Evolutionary conservation across 495 filamentous ascomycete species (phyloP).

Genomic region (Penicillium psychrofluorescens): DNA sequence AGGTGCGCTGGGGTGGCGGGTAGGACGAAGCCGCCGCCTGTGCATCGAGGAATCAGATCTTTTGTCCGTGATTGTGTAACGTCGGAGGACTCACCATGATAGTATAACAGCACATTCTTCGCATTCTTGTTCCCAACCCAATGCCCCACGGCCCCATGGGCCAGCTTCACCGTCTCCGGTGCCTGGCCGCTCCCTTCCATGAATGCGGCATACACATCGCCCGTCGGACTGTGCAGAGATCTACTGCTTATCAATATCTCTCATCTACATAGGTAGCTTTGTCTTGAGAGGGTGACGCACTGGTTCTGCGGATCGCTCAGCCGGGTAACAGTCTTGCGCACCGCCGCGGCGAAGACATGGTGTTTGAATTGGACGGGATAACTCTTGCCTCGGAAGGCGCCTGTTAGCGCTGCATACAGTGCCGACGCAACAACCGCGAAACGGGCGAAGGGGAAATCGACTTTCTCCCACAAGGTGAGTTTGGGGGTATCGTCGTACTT

Average conservation of each 20-base stretch:
- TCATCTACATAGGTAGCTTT: too few relatives aligned
- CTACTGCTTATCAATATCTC: constrained; percentile 5
- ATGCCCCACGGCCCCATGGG: constrained; percentile 44
- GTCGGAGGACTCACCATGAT: constrained; percentile 40
- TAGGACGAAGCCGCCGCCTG: constrained; percentile 54
- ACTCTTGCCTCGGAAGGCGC: constrained; percentile 28
- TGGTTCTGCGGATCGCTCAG: constrained; percentile 24
- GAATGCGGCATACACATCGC: constrained; percentile 35
- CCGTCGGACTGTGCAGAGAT: constrained; percentile 28
- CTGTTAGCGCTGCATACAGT: constrained; percentile 25
- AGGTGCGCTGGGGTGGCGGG: constrained; percentile 36
- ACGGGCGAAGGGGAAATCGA: constrained; percentile 16
- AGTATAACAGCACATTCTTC: constrained; percentile 51
- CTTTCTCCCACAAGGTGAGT: constrained; percentile 33
- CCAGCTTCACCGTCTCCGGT: constrained; percentile 41
- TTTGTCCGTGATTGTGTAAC: background rate
- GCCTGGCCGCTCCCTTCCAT: constrained; percentile 38
- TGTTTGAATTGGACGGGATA: constrained; percentile 23
- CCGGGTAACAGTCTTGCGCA: constrained; percentile 16
- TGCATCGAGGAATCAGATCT: background rate
- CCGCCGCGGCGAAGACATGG: constrained; percentile 24
- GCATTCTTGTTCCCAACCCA: constrained; percentile 54
- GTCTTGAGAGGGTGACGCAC: constrained; percentile 13
- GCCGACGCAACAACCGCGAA: constrained; percentile 10
- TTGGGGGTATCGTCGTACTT: constrained; percentile 7